Evolutionary conservation across 768 basidiomycete species (phyloP), one percentile per base, ranked within the genome.

Genomic region (Termitomyces sp.): DNA sequence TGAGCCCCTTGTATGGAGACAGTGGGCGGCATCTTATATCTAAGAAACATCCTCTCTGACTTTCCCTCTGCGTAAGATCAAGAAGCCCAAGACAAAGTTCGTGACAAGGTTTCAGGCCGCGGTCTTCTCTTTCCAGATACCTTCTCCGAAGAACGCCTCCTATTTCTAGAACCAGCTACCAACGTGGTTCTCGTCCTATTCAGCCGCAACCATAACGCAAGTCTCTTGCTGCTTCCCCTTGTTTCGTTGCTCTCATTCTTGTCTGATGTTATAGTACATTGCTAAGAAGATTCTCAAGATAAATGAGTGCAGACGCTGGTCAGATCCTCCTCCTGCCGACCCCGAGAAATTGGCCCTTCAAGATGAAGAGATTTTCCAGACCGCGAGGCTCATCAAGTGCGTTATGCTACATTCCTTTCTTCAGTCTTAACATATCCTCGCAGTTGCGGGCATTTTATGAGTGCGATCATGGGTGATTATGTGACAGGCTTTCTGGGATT

Each of bases 281-380:
- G 84, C 83, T 0, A 67, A 77, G 13, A 79, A 68, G 66, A 68
- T 87, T 18, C 68, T 83, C 50, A 73, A 78, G 60, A 80, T 84
- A 64, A 87, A 87, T 67, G 84, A 87, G 70, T 67, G 73, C 23
- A 74, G 75, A 26, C 68, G 57, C 23, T 86, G 78, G 79, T 70
- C 68, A 0, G 73, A 80, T 61, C 78, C 79, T 1, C 75, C 75
- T 9, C 73, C 74, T 0, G 58, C 58, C 14, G 75, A 78, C 56
- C 57, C 64, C 0, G 56, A 20, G 1, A 20, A 30, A 9, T 63
- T 64, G 23, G 63, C 67, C 4, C 55, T 66, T 5, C 81, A 82
- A 61, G 82, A 83, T 61, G 82, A 83, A 58, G 78, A 86, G 57
- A 80, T 86, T 18, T 86, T 84, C 74, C 80, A 84, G 64, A 79